Base-by-base conservation (phyloP, 257 asterid genomes). In the Solanum appendiculatum region DNA sequence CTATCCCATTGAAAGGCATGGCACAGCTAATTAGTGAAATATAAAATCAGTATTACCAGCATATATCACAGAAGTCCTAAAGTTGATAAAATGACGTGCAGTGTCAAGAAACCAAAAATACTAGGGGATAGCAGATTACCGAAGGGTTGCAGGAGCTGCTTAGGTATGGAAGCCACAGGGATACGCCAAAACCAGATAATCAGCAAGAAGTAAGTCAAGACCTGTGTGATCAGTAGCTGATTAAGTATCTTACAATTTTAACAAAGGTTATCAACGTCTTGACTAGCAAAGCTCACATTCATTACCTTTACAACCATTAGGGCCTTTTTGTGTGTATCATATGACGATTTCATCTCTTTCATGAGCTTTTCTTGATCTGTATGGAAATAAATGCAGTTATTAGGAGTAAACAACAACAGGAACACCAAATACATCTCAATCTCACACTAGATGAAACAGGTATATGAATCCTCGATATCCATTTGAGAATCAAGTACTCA, bases 91-190 rank as follows among this genome's bases (percentile, higher is more conserved):
- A 46, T 5, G 66, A 46, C 12, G 11, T 31, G 40, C 66, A 80
- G 42, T 9, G 42, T 78, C 36, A 18, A 27, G 39, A 78, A 78
- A 27, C 27, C 39, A 85, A 85, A 44, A 29, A 66, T 15, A 73
- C 23, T 2, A 80, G 56, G 54, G 63, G 83, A n/a, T 37, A 87
- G 70, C 54, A 82, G 69, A 60, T 48, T 94, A 94, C 99, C 98
- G 37, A 97, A 94, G 60, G 99, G 99, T 91, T 95, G 98, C 88
- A 95, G 96, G 23, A 97, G 96, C 87, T 94, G 94, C 84, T 89
- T 91, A 63, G 98, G 88, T 89, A 95, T 90, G 82, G 95, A 91
- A 88, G 98, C 91, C 64, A 95, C 96, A 13, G 98, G 99, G 48
- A 90, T 87, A 85, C 91, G 91, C 99, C 99, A 97, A 93, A 93